Percentiles rank a stretch among this genome's conserved stretches.
These are phyloP conservation scores for Colletotrichum sublineola DNA, from an alignment of 2,329 filamentous ascomycete species.

Conservation along the genomic window DNA sequence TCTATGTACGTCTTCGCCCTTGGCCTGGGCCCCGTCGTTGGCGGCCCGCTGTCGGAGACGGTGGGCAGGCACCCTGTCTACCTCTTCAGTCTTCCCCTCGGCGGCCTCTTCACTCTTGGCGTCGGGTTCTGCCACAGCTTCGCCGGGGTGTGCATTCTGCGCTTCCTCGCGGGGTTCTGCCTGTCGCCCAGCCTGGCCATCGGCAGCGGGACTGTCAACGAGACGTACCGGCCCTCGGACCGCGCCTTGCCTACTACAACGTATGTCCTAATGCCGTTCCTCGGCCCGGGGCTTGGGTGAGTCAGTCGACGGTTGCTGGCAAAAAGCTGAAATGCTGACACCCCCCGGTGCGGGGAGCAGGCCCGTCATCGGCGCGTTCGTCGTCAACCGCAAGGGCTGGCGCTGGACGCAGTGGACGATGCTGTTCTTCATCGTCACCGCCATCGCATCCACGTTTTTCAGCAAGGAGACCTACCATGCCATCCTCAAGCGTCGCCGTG, in stretches of 20 bases:
- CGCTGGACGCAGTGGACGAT: conserved; percentile 67
- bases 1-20: conserved; percentile 73
- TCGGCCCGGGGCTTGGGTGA: conserved; percentile 66
- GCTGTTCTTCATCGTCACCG: conserved; percentile 59
- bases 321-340: conserved; percentile 7
- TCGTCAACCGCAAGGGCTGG: conserved; percentile 61
- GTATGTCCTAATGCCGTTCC: conserved; percentile 65
- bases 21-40: conserved; percentile 70
- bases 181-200: conserved; percentile 64
- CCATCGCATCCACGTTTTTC: conserved; percentile 53
- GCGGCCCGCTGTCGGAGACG: conserved; percentile 70
- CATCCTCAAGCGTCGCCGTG: conserved; percentile 56
- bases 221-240: conserved; percentile 59
- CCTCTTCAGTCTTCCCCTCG: conserved; percentile 58
- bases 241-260: conserved; percentile 59
- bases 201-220: conserved; percentile 62
- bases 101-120: conserved; percentile 69
- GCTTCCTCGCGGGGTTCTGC: conserved; percentile 69
- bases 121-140: conserved; percentile 65
- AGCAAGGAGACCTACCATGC: conserved; percentile 70
- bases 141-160: conserved; percentile 63
- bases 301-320: conserved; percentile 38
- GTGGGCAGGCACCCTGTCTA: conserved; percentile 69
- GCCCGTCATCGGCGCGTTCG: conserved; percentile 64
- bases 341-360: conserved; percentile 45